A percentile compares a stretch with the other conserved stretches of the same genome.
These are phyloP conservation scores for Rhodotorula glutinis DNA, from an alignment of 1,284 basidiomycete species.

Conservation along the genomic window DNA sequence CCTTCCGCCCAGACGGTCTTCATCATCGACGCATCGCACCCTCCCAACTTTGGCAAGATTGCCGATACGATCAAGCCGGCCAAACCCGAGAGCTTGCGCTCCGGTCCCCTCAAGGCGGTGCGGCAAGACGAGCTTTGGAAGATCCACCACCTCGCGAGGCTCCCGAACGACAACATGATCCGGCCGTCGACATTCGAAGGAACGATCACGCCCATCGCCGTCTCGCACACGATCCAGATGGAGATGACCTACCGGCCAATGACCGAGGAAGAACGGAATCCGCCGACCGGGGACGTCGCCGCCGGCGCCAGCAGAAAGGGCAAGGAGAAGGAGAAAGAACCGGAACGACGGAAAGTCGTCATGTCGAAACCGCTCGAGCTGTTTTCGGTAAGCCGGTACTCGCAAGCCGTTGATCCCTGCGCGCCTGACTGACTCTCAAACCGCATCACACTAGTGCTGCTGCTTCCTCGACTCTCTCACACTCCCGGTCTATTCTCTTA, in stretches of 20 bases:
- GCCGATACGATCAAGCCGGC: slow-evolving; percentile 10
- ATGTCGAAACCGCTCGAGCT: slow-evolving; percentile 4
- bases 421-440: background rate
- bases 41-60: slow-evolving; percentile 32
- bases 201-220: slow-evolving; percentile 24
- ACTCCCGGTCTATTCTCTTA: slow-evolving; percentile 34
- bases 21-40: slow-evolving; percentile 32
- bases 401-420: background rate
- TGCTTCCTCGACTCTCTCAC: slow-evolving; percentile 40
- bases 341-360: slow-evolving; percentile 28
- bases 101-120: slow-evolving; percentile 28
- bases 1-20: slow-evolving; percentile 26
- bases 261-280: slow-evolving; percentile 24
- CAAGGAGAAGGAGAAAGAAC: slow-evolving; percentile 15
- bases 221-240: slow-evolving; percentile 28
- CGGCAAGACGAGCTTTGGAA: slow-evolving; percentile 29
- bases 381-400: background rate
- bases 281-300: background rate
- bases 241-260: slow-evolving; percentile 34
- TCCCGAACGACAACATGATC: slow-evolving; percentile 35
- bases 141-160: slow-evolving; percentile 30
- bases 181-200: slow-evolving; percentile 35
- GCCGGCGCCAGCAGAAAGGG: slow-evolving; percentile 8
- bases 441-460: slow-evolving; percentile 21
- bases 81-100: slow-evolving; percentile 7